Percentiles rank a stretch among this genome's conserved stretches.
These are phyloP conservation scores for Podospora sp. DNA, from an alignment of 495 filamentous ascomycete species.

Conservation along the genomic window DNA sequence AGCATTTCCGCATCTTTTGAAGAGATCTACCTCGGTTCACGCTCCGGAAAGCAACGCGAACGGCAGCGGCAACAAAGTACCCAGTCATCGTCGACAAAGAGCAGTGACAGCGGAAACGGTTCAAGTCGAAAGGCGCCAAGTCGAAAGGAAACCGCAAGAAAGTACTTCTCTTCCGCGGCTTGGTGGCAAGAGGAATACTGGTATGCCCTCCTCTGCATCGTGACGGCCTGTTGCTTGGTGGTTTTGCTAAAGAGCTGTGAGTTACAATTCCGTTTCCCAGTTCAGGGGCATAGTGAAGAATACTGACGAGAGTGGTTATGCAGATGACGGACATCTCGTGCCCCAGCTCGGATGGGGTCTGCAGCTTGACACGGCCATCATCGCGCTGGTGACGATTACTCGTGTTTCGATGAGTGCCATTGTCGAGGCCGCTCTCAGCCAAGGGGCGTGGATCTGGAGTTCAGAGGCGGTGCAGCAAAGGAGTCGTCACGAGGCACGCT, in stretches of 20 bases:
- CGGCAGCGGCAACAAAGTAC: background rate
- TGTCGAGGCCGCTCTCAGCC: slow-evolving; percentile 38
- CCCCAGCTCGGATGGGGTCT: slow-evolving; percentile 33
- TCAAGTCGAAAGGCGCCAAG: background rate
- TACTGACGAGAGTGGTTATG: background rate
- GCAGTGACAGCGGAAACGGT: no score
- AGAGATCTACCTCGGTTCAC: slow-evolving; percentile 4
- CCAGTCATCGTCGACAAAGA: no score
- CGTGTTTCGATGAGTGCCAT: slow-evolving; percentile 38
- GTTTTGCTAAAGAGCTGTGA: slow-evolving; percentile 24
- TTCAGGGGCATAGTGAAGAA: no score
- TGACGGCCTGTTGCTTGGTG: slow-evolving; percentile 26
- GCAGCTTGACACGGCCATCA: slow-evolving; percentile 35
- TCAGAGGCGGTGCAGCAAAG: slow-evolving; percentile 35
- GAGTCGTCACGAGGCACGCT: slow-evolving; percentile 25
- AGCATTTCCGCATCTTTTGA: slow-evolving; percentile 3
- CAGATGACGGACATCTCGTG: slow-evolving; percentile 34
- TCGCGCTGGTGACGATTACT: slow-evolving; percentile 40
- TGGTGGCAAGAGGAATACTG: slow-evolving; percentile 43
- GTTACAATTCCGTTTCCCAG: background rate
- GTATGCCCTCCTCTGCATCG: slow-evolving; percentile 36
- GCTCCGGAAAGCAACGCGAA: slow-evolving; percentile 11
- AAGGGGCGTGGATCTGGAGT: slow-evolving; percentile 45
- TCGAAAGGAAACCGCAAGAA: background rate
- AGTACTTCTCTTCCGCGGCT: slow-evolving; percentile 27